A percentile compares a stretch with the other conserved stretches of the same genome.
Conservation (phyloP, 768 basidiomycete species). For the Boletales sp. region DNA sequence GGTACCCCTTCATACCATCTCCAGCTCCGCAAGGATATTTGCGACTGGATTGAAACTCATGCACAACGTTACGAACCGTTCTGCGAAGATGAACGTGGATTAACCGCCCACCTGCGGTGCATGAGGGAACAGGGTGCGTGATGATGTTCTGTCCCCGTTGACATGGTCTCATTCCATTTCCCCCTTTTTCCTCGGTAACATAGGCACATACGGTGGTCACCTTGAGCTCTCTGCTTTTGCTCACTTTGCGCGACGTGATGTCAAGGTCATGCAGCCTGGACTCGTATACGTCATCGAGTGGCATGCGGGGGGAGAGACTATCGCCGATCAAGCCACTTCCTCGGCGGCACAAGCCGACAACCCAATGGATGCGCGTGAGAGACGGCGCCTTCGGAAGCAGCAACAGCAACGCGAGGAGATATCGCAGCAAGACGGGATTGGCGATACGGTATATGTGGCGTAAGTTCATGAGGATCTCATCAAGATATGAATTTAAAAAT, state of each 20-base stretch:
- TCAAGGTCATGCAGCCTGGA: slow-evolving; percentile 92
- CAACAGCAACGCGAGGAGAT: slow-evolving; percentile 27
- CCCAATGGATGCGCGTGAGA: slow-evolving; percentile 39
- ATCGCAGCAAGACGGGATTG: slow-evolving; percentile 16
- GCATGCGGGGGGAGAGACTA: slow-evolving; percentile 53
- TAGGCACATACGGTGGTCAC: slow-evolving; percentile 89
- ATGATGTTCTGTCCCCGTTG: not conserved
- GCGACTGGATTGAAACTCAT: slow-evolving; percentile 74
- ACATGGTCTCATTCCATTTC: slow-evolving; percentile 7
- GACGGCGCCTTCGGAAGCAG: slow-evolving; percentile 40
- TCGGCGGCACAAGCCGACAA: slow-evolving; percentile 24
- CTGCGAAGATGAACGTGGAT: slow-evolving; percentile 79
- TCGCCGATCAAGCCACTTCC: slow-evolving; percentile 24
- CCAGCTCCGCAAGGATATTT: slow-evolving; percentile 69
- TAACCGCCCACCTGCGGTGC: slow-evolving; percentile 65
- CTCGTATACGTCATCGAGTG: slow-evolving; percentile 89
- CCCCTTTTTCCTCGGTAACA: slow-evolving; percentile 2
- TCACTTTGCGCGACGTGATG: slow-evolving; percentile 69
- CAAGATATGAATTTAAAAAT: slow-evolving; percentile 1
- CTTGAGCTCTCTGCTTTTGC: slow-evolving; percentile 93
- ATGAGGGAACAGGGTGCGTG: slow-evolving; percentile 75
- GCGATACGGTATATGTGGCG: slow-evolving; percentile 76
- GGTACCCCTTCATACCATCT: slow-evolving; percentile 70
- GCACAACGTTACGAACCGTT: slow-evolving; percentile 78
- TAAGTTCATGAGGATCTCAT: slow-evolving; percentile 41